Base-by-base conservation (phyloP, 2,329 filamentous ascomycete genomes). In the Pseudogymnoascus sp. region DNA sequence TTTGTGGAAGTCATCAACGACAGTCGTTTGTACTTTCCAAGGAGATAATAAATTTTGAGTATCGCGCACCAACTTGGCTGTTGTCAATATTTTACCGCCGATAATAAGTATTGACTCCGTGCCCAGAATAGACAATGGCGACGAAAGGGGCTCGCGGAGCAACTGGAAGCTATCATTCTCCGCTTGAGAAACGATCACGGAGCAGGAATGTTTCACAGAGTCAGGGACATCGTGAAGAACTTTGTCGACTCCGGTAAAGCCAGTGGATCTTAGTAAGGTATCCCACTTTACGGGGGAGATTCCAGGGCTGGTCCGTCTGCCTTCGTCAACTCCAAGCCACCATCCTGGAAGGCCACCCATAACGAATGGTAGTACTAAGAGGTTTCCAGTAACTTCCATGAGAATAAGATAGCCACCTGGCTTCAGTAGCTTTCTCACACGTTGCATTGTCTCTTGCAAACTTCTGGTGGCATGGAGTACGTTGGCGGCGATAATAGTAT, bases 291-390 rank as follows among this genome's bases (percentile, higher is more conserved):
- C 25, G 13, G 39, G 21, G 8, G 62, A 42, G 4, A 65, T 45
- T 13, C 18, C 29, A 4, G 67, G 65, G 0, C 37, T 36, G 2
- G 40, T 45, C 8, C 21, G 37, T 7, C 67, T 48, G 5, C 63
- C 65, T 13, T 66, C 62, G 7, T 65, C 64, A 21, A 27, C 33
- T 13, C 65, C 67, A 12, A 40, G 8, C 73, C 72, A 75, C 74
- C 73, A 77, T 0, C 74, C 74, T 8, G 72, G 68, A 2, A 77
- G 62, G 3, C 67, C 61, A 2, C 72, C 72, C 6, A 74, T 70
- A 4, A 58, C 21, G 31, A 65, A 42, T 7, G 25, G 36, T 1
- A 59, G 65, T 31, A 64, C 66, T 0, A 72, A 60, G 8, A 72
- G 65, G 12, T 63, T 66, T 6, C 64, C 62, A 3, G 21, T 15